Evolutionary conservation across 1,284 basidiomycete genomes (phyloP).

Genomic region (Cryptococcus sp.): DNA sequence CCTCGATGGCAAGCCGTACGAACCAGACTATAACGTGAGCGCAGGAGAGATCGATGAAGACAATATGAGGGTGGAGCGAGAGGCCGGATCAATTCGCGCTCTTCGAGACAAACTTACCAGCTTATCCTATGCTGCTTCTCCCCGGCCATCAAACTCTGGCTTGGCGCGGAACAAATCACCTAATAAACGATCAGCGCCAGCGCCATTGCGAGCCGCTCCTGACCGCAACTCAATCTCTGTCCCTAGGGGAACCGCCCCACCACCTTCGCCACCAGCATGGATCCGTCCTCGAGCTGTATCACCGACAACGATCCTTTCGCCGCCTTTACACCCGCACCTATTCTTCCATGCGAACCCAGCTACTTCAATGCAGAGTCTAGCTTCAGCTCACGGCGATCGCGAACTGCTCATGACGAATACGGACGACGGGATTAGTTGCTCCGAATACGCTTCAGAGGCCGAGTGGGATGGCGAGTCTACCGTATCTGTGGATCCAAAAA

Average conservation of each 20-base stretch:
- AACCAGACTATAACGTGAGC: neutral
- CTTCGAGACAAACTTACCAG: slow-evolving; percentile 17
- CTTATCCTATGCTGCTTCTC: slow-evolving; percentile 1
- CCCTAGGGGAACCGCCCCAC: neutral
- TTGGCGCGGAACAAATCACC: slow-evolving; percentile 22
- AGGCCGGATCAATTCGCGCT: slow-evolving; percentile 8
- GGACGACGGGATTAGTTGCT: slow-evolving; percentile 11
- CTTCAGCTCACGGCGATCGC: neutral
- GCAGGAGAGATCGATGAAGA: neutral
- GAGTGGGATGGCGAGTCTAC: slow-evolving; percentile 1
- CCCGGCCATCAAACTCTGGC: neutral
- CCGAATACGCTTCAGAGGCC: slow-evolving; percentile 19
- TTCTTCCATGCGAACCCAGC: slow-evolving; percentile 28
- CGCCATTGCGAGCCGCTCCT: neutral
- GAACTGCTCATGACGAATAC: slow-evolving; percentile 1
- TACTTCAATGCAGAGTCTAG: neutral
- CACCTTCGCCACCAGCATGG: slow-evolving; percentile 23
- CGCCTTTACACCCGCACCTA: slow-evolving; percentile 33
- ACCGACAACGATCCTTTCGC: slow-evolving; percentile 23
- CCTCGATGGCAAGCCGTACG: neutral
- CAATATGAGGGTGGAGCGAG: neutral
- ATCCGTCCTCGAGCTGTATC: slow-evolving; percentile 25
- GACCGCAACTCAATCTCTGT: neutral
- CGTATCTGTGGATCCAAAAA: neutral
- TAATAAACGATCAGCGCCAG: slow-evolving; percentile 21